Evolutionary conservation across 805 yeast genomes (phyloP).

Genomic region (Candida taoyuanica): DNA sequence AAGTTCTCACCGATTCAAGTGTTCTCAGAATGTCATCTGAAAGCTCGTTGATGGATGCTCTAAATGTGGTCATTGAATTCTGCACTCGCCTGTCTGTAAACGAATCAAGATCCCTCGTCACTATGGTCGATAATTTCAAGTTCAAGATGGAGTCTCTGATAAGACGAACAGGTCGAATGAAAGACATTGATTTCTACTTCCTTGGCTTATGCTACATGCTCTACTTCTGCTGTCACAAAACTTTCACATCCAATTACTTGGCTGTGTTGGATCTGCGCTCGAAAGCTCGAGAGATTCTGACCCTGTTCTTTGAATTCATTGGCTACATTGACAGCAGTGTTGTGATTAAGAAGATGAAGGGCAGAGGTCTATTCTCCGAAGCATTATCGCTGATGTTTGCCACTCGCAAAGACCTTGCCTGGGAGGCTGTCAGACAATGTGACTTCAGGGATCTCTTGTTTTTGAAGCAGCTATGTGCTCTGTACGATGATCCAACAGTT

Average conservation of each 20-base stretch:
- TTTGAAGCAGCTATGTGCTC: conserved; percentile 12
- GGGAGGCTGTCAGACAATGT: conserved; percentile 12
- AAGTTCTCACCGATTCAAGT: conserved; percentile 4
- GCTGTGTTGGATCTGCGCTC: conserved; percentile 14
- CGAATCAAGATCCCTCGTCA: conserved; percentile 15
- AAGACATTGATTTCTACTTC: conserved; percentile 19
- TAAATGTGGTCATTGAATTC: conserved; percentile 14
- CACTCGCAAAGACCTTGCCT: conserved; percentile 8
- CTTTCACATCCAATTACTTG: conserved; percentile 14
- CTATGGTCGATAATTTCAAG: conserved; percentile 19
- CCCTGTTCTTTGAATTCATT: conserved; percentile 16
- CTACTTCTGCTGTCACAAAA: conserved; percentile 14
- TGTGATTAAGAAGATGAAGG: conserved; percentile 10
- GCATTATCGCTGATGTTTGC: conserved; percentile 18
- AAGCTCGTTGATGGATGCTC: conserved; percentile 5
- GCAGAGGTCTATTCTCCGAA: conserved; percentile 15
- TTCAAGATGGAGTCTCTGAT: conserved; percentile 17
- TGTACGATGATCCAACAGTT: conserved; percentile 1
- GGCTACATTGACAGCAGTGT: conserved; percentile 9
- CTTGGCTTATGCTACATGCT: conserved; percentile 18
- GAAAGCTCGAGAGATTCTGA: conserved; percentile 11
- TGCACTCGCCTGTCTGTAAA: conserved; percentile 9
- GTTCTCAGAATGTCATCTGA: conserved; percentile 2
- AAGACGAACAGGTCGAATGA: conserved; percentile 17
- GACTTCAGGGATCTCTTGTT: conserved; percentile 14